A percentile compares a stretch with the other conserved stretches of the same genome.
Evolutionary conservation across 1,284 basidiomycete genomes (phyloP).

Genomic region (Leccinum fuscescens): DNA sequence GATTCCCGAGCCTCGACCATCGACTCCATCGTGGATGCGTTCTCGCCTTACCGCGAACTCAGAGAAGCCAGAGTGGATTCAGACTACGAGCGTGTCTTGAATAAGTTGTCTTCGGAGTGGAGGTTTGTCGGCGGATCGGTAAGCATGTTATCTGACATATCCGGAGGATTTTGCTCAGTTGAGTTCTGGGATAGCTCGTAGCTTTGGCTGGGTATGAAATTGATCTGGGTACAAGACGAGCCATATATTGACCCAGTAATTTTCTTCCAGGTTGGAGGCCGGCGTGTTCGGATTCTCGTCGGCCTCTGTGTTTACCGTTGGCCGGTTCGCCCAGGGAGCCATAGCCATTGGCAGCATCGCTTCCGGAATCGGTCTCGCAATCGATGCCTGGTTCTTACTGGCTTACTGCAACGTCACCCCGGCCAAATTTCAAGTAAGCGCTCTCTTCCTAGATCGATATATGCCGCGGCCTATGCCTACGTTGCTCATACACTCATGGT

Average conservation of each 20-base stretch:
- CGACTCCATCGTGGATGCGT: slow-evolving; percentile 45
- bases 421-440: slow-evolving; percentile 50
- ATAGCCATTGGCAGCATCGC: slow-evolving; percentile 56
- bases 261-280: slow-evolving; percentile 41
- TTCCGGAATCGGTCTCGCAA: slow-evolving; percentile 59
- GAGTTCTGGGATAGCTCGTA: slow-evolving; percentile 39
- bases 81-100: slow-evolving; percentile 43
- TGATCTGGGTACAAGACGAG: background rate
- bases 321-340: slow-evolving; percentile 42
- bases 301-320: slow-evolving; percentile 47
- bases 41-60: slow-evolving; percentile 55
- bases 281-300: slow-evolving; percentile 61
- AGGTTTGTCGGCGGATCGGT: slow-evolving; percentile 44
- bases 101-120: slow-evolving; percentile 49
- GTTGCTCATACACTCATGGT: background rate
- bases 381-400: slow-evolving; percentile 62
- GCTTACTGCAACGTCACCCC: slow-evolving; percentile 51
- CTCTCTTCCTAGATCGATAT: background rate
- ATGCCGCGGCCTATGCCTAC: background rate
- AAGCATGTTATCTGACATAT: slow-evolving; percentile 20
- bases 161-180: background rate
- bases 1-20: slow-evolving; percentile 32
- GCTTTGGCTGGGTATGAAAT: slow-evolving; percentile 49
- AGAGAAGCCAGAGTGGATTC: slow-evolving; percentile 45
- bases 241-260: slow-evolving; percentile 1